Evolutionary conservation across 805 yeast species (phyloP).

Genomic region (Torulaspora delbrueckii): DNA sequence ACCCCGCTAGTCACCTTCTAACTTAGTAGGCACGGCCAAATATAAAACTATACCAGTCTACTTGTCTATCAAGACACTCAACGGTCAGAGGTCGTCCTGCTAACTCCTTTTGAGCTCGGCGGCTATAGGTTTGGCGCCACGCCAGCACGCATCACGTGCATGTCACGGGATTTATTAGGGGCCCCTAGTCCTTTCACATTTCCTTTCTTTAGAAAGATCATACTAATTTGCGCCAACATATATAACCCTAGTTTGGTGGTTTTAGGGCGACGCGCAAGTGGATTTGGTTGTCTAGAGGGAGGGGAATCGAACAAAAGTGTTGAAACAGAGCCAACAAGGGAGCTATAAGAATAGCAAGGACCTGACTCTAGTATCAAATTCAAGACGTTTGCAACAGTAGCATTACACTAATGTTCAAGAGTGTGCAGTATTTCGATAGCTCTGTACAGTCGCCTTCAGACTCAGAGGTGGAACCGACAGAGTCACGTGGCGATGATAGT

Average conservation of each 20-base stretch:
- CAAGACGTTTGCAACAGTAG: not conserved
- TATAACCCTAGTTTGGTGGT: not conserved
- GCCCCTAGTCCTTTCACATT: not conserved
- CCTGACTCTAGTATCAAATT: not conserved
- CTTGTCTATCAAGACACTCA: too few species aligned
- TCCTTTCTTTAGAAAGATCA: too few species aligned
- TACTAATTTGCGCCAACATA: too few species aligned
- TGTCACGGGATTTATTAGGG: constrained; percentile 1
- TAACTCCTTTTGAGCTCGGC: not conserved
- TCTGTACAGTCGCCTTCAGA: constrained; percentile 21
- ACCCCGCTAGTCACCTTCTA: too few species aligned
- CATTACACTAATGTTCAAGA: constrained; percentile 17
- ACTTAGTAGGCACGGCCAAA: too few species aligned
- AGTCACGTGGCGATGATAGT: constrained; percentile 4
- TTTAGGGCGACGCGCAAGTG: not conserved
- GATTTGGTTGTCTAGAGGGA: not conserved
- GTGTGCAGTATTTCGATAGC: constrained; percentile 19
- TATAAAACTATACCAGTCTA: too few species aligned
- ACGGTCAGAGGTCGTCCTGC: too few species aligned
- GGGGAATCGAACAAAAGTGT: constrained; percentile 4
- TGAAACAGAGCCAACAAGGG: not conserved
- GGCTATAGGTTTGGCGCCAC: not conserved
- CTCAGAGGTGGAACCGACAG: constrained; percentile 23
- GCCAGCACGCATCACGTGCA: not conserved
- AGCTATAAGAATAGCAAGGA: not conserved